These are phyloP conservation scores for Beauveria rudraprayagi DNA, from an alignment of 2,329 filamentous ascomycete species.

Conservation along the genomic window DNA sequence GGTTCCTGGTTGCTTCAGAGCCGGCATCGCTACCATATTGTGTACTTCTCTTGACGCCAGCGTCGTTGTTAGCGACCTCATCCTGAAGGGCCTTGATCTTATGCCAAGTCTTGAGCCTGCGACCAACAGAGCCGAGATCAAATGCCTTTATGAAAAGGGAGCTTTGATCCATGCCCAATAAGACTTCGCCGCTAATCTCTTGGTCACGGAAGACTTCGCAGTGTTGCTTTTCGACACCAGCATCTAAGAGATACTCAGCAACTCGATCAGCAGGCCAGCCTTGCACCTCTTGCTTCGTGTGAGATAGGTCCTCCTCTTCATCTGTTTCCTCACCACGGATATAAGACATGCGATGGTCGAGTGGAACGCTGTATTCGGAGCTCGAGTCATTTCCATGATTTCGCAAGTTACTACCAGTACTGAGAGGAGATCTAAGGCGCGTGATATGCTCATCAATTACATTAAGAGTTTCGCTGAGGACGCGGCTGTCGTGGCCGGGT, in stretches of 20 bases:
- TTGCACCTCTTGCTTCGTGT: constrained; percentile 65
- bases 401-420: constrained; percentile 38
- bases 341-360: constrained; percentile 74
- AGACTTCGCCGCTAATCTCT: constrained; percentile 88
- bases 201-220: constrained; percentile 94
- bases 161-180: constrained; percentile 90
- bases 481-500: constrained; percentile 46
- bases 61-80: constrained; percentile 55
- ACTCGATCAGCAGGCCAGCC: constrained; percentile 75
- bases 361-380: constrained; percentile 79
- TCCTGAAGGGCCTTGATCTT: constrained; percentile 90
- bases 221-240: constrained; percentile 79
- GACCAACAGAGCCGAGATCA: constrained; percentile 82
- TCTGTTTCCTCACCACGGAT: constrained; percentile 93
- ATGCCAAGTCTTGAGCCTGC: constrained; percentile 89
- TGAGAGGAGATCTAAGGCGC: constrained; percentile 57
- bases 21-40: constrained; percentile 52
- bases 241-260: constrained; percentile 78
- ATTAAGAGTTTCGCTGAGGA: constrained; percentile 89
- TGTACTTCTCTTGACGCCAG: constrained; percentile 42
- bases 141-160: constrained; percentile 95
- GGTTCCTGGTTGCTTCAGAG: constrained; percentile 43
- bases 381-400: constrained; percentile 63
- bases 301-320: constrained; percentile 74
- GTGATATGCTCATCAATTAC: constrained; percentile 98